Evolutionary conservation across 2,329 filamentous ascomycete genomes (phyloP).

Genomic region (Dryadomyces quercivorus): DNA sequence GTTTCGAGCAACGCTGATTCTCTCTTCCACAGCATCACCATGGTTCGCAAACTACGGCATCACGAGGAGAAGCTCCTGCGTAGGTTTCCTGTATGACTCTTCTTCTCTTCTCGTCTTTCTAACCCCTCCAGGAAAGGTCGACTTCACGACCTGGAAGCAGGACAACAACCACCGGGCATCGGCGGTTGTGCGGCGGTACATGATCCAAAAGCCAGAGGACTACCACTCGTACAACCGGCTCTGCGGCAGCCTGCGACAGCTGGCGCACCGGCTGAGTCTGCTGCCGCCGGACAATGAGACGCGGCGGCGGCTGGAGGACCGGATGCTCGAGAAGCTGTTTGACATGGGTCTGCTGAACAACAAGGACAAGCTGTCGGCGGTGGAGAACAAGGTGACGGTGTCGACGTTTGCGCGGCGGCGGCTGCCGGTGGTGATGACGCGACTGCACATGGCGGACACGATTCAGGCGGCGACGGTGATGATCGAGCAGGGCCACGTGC

Average conservation of each 20-base stretch:
- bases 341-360: slow-evolving; percentile 78
- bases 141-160: slow-evolving; percentile 88
- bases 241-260: slow-evolving; percentile 74
- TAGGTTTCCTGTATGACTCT: slow-evolving; percentile 1
- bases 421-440: slow-evolving; percentile 77
- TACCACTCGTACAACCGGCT: slow-evolving; percentile 58
- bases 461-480: slow-evolving; percentile 75
- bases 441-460: slow-evolving; percentile 82
- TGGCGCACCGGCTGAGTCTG: slow-evolving; percentile 77
- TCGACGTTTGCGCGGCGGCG: slow-evolving; percentile 75
- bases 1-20: no score
- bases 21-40: no score
- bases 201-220: slow-evolving; percentile 80
- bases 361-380: slow-evolving; percentile 65
- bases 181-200: slow-evolving; percentile 67
- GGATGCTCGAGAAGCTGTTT: slow-evolving; percentile 83
- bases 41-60: slow-evolving; percentile 94
- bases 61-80: slow-evolving; percentile 87
- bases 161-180: slow-evolving; percentile 81
- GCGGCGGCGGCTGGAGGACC: slow-evolving; percentile 71
- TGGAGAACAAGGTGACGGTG: slow-evolving; percentile 83
- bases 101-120: not conserved
- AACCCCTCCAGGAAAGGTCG: slow-evolving; percentile 39
- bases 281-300: slow-evolving; percentile 69
- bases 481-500: slow-evolving; percentile 87